Percentiles rank a stretch among this genome's conserved stretches.
phyloP scores from a whole-genome alignment of 805 yeast genomes.

The Hagleromyces aurorensis region DNA sequence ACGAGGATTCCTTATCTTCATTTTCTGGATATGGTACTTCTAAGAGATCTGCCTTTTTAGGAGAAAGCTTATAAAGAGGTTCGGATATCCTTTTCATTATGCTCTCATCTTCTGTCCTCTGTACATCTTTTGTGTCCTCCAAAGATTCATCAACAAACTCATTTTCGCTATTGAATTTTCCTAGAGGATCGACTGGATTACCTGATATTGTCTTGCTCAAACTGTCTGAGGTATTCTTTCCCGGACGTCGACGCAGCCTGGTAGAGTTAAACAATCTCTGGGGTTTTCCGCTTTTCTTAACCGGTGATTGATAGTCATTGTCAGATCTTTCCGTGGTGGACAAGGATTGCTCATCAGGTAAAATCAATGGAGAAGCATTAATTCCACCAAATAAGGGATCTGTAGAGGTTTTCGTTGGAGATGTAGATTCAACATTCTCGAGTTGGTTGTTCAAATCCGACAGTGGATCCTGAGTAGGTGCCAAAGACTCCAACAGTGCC shows the following conservation, averaged over 20 bases:
- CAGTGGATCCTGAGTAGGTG: conserved; percentile 32
- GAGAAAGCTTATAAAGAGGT: conserved; percentile 21
- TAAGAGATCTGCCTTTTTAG: conserved; percentile 7
- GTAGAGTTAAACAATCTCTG: conserved; percentile 41
- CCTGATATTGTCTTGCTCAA: conserved; percentile 17
- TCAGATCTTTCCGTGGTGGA: conserved; percentile 12
- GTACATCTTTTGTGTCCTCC: conserved; percentile 14
- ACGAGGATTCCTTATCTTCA: conserved; percentile 9
- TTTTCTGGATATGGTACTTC: conserved; percentile 2
- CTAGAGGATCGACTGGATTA: conserved; percentile 29
- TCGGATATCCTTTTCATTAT: conserved; percentile 19
- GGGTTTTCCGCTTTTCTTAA: conserved; percentile 33
- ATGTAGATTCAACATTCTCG: conserved; percentile 15
- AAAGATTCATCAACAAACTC: conserved; percentile 28
- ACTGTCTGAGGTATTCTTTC: conserved; percentile 5
- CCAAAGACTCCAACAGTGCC: conserved; percentile 18
- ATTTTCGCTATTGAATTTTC: conserved; percentile 25
- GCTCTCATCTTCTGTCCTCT: conserved; percentile 6
- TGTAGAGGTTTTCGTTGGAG: conserved; percentile 20
- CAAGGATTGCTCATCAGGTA: conserved; percentile 7
- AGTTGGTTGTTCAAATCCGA: conserved; percentile 38
- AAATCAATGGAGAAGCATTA: conserved; percentile 15
- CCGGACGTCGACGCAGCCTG: conserved; percentile 36
- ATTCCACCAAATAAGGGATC: conserved; percentile 32
- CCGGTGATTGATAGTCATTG: conserved; percentile 30